Base-by-base conservation (phyloP, 2,329 filamentous ascomycete genomes). In the Beauveria bassiana region DNA sequence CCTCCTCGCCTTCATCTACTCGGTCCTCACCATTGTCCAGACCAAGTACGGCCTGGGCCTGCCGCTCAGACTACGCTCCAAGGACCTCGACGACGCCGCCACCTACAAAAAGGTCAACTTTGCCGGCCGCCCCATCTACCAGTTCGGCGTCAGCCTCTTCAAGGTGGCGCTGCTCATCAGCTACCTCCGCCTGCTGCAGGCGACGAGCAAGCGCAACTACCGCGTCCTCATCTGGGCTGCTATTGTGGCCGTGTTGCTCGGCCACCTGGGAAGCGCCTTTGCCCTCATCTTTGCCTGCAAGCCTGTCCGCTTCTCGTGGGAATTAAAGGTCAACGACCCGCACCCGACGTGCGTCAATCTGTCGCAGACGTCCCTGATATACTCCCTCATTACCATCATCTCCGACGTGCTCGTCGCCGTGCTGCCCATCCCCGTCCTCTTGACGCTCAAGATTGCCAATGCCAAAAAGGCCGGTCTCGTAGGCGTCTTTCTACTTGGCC, bases 81-180 rank as follows among this genome's bases (percentile, higher is more conserved):
- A 71, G 16, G 68, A 65, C 20, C 3, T 18, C 0, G 14, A 18
- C 31, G 75, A 78, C 47, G 66, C 80, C 0, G 61, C 75, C 5
- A 70, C 70, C 0, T 83, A 82, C 67, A 79, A 78, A 0, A 68
- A 78, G 61, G 70, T 81, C 67, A 84, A 84, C 67, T 83, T 76
- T 64, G 78, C 78, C 5, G 81, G 80, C 2, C 75, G 81, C 2
- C 81, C 81, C 0, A 76, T 83, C 47, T 84, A 84, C 63, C 80
- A 83, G 63, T 57, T 81, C 7, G 81, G 81, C 34, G 81, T 84
- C 67, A 78, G 78, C 62, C 81, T 81, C 61, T 84, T 84, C 75
- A 84, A 84, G 66, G 76, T 82, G 20, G 79, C 81, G 0, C 71
- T 83, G 3, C 72, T 81, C 61, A 76, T 83, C 65, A 81, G 78